These are phyloP conservation scores for Balakata baccata DNA, from an alignment of 345 rosid genomes.

Conservation along the genomic window DNA sequence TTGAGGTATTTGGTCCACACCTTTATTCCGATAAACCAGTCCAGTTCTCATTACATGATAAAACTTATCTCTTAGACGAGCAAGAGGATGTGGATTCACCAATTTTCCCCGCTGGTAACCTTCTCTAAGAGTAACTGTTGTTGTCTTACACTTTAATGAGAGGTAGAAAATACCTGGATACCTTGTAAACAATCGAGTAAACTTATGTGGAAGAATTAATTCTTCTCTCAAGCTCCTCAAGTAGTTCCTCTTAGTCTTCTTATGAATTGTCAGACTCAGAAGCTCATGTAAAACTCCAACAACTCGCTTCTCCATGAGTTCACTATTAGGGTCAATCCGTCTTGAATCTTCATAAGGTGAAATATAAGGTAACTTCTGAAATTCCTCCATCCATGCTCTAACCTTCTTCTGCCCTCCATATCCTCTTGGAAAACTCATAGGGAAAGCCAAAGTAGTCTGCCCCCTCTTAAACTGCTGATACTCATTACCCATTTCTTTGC, in stretches of 20 bases:
- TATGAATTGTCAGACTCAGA: conserved; percentile 82
- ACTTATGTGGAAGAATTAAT: conserved; percentile 75
- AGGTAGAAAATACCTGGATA: conserved; percentile 96
- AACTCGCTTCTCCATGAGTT: conserved; percentile 94
- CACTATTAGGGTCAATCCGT: conserved; percentile 69
- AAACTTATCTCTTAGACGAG: conserved; percentile 63
- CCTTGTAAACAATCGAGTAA: conserved; percentile 81
- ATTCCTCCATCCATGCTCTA: conserved; percentile 96
- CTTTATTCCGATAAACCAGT: conserved; percentile 72
- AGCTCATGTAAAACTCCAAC: conserved; percentile 92
- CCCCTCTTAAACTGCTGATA: conserved; percentile 75
- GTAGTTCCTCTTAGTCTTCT: conserved; percentile 95
- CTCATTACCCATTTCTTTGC: conserved; percentile 39
- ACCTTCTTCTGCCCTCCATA: too few relatives aligned
- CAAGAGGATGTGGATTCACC: conserved; percentile 79
- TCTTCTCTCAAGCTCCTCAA: conserved; percentile 83
- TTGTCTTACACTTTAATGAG: conserved; percentile 90
- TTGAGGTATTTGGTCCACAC: conserved; percentile 47
- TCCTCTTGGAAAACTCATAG: conserved; percentile 86
- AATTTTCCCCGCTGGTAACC: conserved; percentile 74
- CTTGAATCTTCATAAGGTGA: conserved; percentile 85
- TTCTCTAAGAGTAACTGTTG: conserved; percentile 82
- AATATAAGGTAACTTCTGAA: conserved; percentile 86
- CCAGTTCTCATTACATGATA: conserved; percentile 91
- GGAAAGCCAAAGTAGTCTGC: conserved; percentile 58